Percentiles rank a stretch among this genome's conserved stretches.
Conservation (phyloP, 2,329 filamentous ascomycete species). For the Epichloe uncinata region DNA sequence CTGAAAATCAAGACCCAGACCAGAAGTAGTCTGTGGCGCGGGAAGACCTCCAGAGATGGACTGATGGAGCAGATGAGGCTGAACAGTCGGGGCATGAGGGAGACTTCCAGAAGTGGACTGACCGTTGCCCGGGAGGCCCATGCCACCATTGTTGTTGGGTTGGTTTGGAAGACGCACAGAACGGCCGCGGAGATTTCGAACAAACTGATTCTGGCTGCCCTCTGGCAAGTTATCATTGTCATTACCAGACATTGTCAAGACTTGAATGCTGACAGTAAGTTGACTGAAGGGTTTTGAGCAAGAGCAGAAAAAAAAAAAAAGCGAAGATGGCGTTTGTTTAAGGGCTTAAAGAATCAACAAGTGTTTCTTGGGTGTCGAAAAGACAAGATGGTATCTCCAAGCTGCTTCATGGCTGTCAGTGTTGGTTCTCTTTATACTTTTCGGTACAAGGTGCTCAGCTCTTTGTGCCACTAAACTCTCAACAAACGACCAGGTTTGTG, state of each 20-base stretch:
- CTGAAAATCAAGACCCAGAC: not conserved
- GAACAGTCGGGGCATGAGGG: not conserved
- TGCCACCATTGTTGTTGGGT: not conserved
- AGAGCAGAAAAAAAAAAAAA: not conserved
- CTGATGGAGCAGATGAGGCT: not conserved
- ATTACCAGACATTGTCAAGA: not conserved
- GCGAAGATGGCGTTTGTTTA: not conserved
- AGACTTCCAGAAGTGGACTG: not conserved
- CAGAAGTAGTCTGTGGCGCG: not conserved
- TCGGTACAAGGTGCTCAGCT: not conserved
- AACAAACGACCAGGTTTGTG: not conserved
- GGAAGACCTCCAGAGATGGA: not conserved
- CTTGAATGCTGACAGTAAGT: not conserved
- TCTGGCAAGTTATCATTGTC: not conserved
- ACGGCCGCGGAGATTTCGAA: not conserved
- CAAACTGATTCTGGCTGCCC: not conserved
- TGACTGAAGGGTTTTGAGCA: not conserved
- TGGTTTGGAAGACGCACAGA: not conserved
- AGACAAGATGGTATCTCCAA: not conserved
- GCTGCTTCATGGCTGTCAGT: not conserved
- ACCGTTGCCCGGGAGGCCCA: not conserved
- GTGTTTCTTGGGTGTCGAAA: not conserved
- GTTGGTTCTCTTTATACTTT: constrained; percentile 1
- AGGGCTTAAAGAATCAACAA: not conserved
- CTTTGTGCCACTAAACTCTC: not conserved